These are phyloP conservation scores for Acacia acuminata DNA, from an alignment of 306 rosid species.

Conservation along the genomic window DNA sequence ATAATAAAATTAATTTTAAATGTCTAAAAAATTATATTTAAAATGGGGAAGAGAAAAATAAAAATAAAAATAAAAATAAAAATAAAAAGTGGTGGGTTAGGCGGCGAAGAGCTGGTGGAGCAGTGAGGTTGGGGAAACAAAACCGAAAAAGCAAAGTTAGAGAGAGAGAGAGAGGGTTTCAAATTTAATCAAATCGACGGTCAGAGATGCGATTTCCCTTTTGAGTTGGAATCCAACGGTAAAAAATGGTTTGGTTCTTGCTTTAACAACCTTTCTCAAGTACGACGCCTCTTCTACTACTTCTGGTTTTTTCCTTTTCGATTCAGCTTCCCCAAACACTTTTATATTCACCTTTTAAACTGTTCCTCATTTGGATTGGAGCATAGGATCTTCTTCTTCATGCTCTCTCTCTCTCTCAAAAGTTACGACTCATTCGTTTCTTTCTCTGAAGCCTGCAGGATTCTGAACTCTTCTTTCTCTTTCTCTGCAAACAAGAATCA, in stretches of 20 bases:
- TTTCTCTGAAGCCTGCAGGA: constrained; percentile 11
- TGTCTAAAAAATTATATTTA: not conserved
- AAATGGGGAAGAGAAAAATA: not conserved
- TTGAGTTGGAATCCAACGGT: not conserved
- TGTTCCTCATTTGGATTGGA: constrained; percentile 27
- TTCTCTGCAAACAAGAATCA: constrained; percentile 6
- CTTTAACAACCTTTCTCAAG: constrained; percentile 31
- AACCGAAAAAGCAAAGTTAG: not conserved
- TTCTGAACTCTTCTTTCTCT: constrained; percentile 27
- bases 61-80: no score
- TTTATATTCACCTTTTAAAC: not conserved
- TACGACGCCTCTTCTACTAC: constrained; percentile 51
- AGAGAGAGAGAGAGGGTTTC: not conserved
- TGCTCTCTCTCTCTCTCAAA: constrained; percentile 14
- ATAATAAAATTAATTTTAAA: no score
- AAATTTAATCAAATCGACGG: not conserved
- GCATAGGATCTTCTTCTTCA: constrained; percentile 42
- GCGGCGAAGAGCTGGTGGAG: constrained; percentile 13
- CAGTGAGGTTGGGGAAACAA: not conserved
- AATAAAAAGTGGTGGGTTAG: not conserved
- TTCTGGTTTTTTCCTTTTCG: not conserved
- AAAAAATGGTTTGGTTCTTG: constrained; percentile 33
- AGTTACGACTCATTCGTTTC: not conserved
- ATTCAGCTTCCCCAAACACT: constrained; percentile 21
- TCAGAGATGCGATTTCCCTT: not conserved